These are phyloP conservation scores for Crithidia thermophila DNA, from an alignment of 208 protist species.

Conservation along the genomic window DNA sequence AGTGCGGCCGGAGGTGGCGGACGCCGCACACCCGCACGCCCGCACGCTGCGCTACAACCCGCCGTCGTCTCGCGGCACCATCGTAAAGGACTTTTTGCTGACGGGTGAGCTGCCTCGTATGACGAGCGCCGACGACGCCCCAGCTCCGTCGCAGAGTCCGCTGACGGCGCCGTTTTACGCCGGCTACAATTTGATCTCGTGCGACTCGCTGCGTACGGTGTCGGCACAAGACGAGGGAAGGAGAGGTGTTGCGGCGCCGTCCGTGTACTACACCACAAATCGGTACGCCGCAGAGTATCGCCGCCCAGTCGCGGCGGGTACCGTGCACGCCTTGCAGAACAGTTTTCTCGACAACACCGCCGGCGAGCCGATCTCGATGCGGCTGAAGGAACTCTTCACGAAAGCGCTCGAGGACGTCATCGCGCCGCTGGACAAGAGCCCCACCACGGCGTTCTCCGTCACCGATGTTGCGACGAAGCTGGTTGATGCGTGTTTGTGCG, in stretches of 20 bases:
- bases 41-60: conserved; percentile 40
- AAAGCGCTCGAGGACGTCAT: conserved; percentile 20
- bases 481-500: conserved; percentile 46
- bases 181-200: conserved; percentile 65
- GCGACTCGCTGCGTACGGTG: conserved; percentile 17
- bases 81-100: conserved; percentile 49
- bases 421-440: conserved; percentile 10
- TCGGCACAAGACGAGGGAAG: conserved; percentile 13
- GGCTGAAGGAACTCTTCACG: conserved; percentile 35
- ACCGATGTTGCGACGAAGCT: conserved; percentile 35
- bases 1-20: background rate
- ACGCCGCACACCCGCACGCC: conserved; percentile 10
- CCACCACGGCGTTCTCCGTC: conserved; percentile 1
- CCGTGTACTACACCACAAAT: conserved; percentile 54
- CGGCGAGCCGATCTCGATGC: conserved; percentile 48
- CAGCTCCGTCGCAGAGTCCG: background rate
- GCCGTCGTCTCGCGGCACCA: conserved; percentile 40
- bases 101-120: conserved; percentile 25
- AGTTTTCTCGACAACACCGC: conserved; percentile 56
- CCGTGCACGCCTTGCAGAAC: conserved; percentile 62
- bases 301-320: conserved; percentile 19
- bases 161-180: conserved; percentile 52
- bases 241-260: background rate
- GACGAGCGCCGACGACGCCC: background rate
- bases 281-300: conserved; percentile 39